Conservation (phyloP, 345 rosid genomes). For the Turnera subulata region DNA sequence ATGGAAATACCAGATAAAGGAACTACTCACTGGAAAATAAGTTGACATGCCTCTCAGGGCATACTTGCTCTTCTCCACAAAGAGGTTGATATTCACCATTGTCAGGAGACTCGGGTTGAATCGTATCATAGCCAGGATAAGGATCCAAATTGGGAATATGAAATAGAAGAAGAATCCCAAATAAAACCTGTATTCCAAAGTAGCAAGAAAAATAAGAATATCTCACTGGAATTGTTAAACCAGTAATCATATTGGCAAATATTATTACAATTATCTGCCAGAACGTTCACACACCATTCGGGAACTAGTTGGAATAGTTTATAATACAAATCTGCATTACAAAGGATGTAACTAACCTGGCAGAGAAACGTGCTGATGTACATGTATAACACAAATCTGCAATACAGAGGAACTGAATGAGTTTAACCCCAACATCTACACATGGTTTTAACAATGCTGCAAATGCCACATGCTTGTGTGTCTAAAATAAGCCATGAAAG, state of each 20-base stretch:
- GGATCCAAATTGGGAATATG: conserved; percentile 29
- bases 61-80: conserved; percentile 24
- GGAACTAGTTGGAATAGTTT: neutral
- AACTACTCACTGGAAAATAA: conserved; percentile 25
- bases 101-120: conserved; percentile 16
- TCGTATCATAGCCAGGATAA: conserved; percentile 20
- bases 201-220: neutral
- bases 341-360: conserved; percentile 22
- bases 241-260: no score
- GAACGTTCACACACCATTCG: neutral
- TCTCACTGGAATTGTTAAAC: no score
- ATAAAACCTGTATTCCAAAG: conserved; percentile 27
- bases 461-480: neutral
- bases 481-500: neutral
- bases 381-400: conserved; percentile 21
- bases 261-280: no score
- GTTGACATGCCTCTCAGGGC: conserved; percentile 30
- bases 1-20: neutral
- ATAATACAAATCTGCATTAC: no score
- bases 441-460: no score
- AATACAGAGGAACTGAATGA: conserved; percentile 8
- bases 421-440: neutral
- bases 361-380: conserved; percentile 20
- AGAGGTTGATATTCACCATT: conserved; percentile 27
- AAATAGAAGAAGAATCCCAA: conserved; percentile 23